Conservation (phyloP, 176 grass and related monocot species). For the Miscanthus lutarioriparius region DNA sequence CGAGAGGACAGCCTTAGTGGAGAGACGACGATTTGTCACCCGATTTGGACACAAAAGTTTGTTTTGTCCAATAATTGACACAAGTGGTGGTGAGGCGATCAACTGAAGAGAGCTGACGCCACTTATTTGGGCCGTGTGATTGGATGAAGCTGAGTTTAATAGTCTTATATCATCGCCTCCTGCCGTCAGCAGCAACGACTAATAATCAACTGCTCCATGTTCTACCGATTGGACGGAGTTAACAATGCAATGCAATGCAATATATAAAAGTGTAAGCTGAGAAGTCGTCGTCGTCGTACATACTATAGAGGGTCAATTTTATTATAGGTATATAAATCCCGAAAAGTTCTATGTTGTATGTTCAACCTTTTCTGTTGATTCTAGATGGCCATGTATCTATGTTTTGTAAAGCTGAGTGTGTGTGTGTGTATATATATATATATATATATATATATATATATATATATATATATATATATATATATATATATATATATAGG, state of each 20-base stretch:
- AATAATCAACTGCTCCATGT: background rate
- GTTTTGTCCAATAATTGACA: conserved; percentile 4
- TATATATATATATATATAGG: too few relatives aligned
- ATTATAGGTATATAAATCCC: too few relatives aligned
- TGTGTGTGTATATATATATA: too few relatives aligned
- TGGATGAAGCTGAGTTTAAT: background rate
- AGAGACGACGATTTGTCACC: background rate
- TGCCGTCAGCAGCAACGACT: background rate
- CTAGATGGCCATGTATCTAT: too few relatives aligned
- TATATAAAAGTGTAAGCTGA: background rate
- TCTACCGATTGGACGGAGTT: background rate
- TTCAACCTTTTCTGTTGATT: too few relatives aligned
- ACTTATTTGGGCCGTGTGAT: background rate
- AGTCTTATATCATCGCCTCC: background rate
- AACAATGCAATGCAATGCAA: background rate
- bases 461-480: too few relatives aligned
- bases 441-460: too few relatives aligned
- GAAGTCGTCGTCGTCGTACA: background rate
- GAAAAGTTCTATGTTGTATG: too few relatives aligned
- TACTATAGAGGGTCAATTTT: too few relatives aligned
- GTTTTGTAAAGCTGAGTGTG: too few relatives aligned
- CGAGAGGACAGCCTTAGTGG: background rate
- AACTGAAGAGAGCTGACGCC: background rate
- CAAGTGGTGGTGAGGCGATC: background rate
- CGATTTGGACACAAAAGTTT: background rate